Base-by-base conservation (phyloP, 139 green algal genomes). In the Picochlorum costavermella region DNA sequence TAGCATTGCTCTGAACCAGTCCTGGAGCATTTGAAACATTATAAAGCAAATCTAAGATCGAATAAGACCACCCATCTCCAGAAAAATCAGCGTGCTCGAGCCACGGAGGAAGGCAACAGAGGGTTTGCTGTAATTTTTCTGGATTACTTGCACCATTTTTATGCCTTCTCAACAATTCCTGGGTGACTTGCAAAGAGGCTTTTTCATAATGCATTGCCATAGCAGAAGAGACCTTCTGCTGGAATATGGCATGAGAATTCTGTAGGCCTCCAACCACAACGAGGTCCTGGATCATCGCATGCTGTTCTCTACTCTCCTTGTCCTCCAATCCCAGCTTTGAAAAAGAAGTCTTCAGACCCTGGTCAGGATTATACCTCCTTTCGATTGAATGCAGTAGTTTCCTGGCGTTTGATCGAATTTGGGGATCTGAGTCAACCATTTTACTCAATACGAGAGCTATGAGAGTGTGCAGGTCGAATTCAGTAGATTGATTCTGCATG, bases 391-490 rank as follows among this genome's bases (percentile, higher is more conserved):
- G 67, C 33, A 96, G 74, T 76, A 97, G 73, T 60, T 88, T 80
- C 13, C 95, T 61, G 0, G 91, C 84, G 57, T 92, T 84, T 33
- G 95, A 84, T 0, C 91, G 78, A 30, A 97, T 86, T 62, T 45
- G 50, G 6, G 65, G 59, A n/a, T 26, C 61, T 16, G 75, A 50
- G 64, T 95, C 87, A n/a, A 95, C 84, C 29, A 94, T 74, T 69
- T 96, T 96, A 88, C 92, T 89, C 16, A 98, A 78, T n/a, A 97
- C 81, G 14, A 98, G 78, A 20, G 64, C 74, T 0, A 94, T 64
- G 50, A 89, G 84, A 3, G 84, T 67, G 23, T 81, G 56, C 3
- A 79, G 43, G 25, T 60, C 61, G n/a, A 87, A 68, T 17, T 84
- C 45, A 10, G 75, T 66, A 1, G 75, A 60, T 11, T 71, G 63